Evolutionary conservation across 1,139 yeast genomes (phyloP).

Genomic region (Yamadazyma friedrichii): DNA sequence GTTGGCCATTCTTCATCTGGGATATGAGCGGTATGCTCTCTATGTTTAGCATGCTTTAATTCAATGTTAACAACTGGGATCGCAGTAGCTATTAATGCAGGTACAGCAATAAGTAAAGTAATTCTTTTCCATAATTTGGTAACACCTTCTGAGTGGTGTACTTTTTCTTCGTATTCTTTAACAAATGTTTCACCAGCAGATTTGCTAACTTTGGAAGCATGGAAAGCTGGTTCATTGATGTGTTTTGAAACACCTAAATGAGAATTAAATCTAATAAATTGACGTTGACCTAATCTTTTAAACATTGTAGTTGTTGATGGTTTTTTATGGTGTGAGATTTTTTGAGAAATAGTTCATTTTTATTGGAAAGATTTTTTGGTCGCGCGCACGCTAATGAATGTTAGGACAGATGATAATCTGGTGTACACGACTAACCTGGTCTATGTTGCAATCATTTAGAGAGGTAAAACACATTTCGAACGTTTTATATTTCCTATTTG

Average conservation of each 20-base stretch:
- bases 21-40: conserved; percentile 74
- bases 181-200: conserved; percentile 45
- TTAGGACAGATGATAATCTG: no score
- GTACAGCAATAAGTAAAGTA: conserved; percentile 75
- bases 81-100: conserved; percentile 74
- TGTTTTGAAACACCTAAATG: conserved; percentile 40
- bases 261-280: conserved; percentile 43
- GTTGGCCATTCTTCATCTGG: conserved; percentile 90
- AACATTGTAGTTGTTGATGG: conserved; percentile 22
- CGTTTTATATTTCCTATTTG: no score
- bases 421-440: no score
- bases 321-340: conserved; percentile 10
- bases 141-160: conserved; percentile 76
- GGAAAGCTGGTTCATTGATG: conserved; percentile 41
- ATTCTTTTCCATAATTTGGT: conserved; percentile 83
- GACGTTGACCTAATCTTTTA: conserved; percentile 37
- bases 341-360: conserved; percentile 3
- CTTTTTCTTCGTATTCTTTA: conserved; percentile 53
- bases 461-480: no score
- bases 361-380: conserved; percentile 5
- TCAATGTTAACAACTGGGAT: conserved; percentile 81
- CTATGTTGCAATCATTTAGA: no score
- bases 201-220: conserved; percentile 28
- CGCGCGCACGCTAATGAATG: background rate
- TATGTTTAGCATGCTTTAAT: conserved; percentile 84